These are phyloP conservation scores for Cryphonectria japonica DNA, from an alignment of 2,329 filamentous ascomycete genomes.

Conservation along the genomic window DNA sequence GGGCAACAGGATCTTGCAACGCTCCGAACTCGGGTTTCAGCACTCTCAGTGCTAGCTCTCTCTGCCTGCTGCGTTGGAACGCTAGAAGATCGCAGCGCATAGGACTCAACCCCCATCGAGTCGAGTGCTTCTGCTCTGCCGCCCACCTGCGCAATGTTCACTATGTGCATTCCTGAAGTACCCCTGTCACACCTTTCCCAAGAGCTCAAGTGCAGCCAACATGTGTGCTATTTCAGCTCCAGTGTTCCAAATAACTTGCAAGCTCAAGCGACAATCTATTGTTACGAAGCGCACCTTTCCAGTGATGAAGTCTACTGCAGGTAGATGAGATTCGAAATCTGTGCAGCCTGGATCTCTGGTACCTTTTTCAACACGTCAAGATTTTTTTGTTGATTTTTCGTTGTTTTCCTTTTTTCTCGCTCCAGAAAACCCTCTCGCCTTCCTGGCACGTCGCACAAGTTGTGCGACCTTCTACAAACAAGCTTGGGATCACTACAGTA, in stretches of 20 bases:
- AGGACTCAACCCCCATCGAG: background rate
- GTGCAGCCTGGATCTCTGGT: background rate
- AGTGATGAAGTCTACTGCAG: background rate
- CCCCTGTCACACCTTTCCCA: background rate
- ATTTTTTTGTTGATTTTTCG: background rate
- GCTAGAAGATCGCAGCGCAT: background rate
- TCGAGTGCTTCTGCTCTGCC: background rate
- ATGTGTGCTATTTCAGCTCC: background rate
- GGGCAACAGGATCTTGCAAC: background rate
- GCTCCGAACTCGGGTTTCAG: conserved; percentile 12
- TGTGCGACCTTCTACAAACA: conserved; percentile 3
- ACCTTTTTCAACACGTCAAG: background rate
- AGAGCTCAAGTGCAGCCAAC: conserved; percentile 1
- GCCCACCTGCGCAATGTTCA: background rate
- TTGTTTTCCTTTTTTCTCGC: background rate
- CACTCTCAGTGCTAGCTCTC: conserved; percentile 1
- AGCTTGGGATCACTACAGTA: background rate
- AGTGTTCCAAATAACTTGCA: background rate
- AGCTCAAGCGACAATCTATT: background rate
- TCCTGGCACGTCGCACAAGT: background rate
- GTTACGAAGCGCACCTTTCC: background rate
- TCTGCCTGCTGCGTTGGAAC: background rate
- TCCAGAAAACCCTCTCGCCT: background rate
- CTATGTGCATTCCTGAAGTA: background rate
- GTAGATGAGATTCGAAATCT: background rate